These are phyloP conservation scores for Aspergillus calidoustus DNA, from an alignment of 2,329 filamentous ascomycete genomes.

Conservation along the genomic window DNA sequence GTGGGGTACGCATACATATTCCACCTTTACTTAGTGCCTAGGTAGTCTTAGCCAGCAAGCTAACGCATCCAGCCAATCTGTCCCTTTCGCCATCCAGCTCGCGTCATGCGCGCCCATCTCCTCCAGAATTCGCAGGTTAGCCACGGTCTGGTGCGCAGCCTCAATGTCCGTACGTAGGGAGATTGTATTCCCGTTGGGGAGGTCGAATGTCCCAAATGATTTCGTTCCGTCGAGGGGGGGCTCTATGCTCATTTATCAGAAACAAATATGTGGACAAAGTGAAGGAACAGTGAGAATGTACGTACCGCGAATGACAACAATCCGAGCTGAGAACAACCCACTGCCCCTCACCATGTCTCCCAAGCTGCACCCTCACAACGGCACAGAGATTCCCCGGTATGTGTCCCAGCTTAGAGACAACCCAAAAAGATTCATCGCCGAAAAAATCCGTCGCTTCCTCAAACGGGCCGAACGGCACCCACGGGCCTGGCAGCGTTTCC, in stretches of 20 bases:
- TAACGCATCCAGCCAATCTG: too few species aligned
- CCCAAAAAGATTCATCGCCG: not conserved
- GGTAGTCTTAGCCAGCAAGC: too few species aligned
- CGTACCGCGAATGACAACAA: constrained; percentile 4
- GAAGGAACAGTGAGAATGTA: too few species aligned
- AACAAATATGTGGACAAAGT: too few species aligned
- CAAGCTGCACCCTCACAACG: not conserved
- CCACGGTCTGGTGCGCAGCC: not conserved
- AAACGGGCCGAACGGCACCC: not conserved
- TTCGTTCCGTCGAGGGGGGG: not conserved
- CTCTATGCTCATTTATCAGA: too few species aligned
- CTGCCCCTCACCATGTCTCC: not conserved
- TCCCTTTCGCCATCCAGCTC: not conserved
- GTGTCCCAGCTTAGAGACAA: not conserved
- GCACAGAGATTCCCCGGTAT: not conserved
- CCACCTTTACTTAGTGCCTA: too few species aligned
- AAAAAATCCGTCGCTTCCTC: not conserved
- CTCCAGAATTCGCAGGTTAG: not conserved
- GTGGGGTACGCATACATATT: too few species aligned
- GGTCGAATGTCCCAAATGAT: not conserved
- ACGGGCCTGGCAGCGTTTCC: not conserved
- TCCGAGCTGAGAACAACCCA: not conserved
- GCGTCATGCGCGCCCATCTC: not conserved
- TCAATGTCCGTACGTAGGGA: not conserved
- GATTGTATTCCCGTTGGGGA: not conserved